Evolutionary conservation across 2,329 filamentous ascomycete species (phyloP).

Genomic region (Stylonectria norvegica): DNA sequence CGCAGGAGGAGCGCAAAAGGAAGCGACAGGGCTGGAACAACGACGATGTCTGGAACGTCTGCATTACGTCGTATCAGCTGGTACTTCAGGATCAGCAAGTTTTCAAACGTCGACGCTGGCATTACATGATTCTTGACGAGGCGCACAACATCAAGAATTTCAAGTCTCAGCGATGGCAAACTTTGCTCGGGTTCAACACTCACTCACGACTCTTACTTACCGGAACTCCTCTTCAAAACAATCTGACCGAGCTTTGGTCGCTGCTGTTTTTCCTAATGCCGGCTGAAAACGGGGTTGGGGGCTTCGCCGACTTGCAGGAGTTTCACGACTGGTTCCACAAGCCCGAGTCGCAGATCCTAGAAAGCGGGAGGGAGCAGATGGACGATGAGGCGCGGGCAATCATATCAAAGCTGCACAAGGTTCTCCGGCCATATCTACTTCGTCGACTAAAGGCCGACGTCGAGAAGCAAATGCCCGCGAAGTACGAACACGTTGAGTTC

Average conservation of each 20-base stretch:
- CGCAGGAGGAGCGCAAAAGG: constrained; percentile 82
- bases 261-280: constrained; percentile 95
- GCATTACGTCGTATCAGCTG: constrained; percentile 96
- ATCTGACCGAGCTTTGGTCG: constrained; percentile 94
- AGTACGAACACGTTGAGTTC: constrained; percentile 95
- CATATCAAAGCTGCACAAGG: constrained; percentile 89
- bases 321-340: constrained; percentile 96
- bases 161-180: constrained; percentile 95
- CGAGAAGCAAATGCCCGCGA: constrained; percentile 97
- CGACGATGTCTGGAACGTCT: constrained; percentile 92
- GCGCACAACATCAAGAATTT: constrained; percentile 99
- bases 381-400: constrained; percentile 91
- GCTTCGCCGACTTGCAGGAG: constrained; percentile 91
- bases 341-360: constrained; percentile 91
- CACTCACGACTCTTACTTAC: constrained; percentile 82
- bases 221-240: constrained; percentile 94
- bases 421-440: constrained; percentile 86
- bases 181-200: constrained; percentile 89
- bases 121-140: constrained; percentile 97
- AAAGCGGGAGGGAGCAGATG: constrained; percentile 89
- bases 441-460: constrained; percentile 92
- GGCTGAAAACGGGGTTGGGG: constrained; percentile 78
- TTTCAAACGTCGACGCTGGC: constrained; percentile 89
- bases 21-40: constrained; percentile 94
- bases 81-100: constrained; percentile 92